phyloP scores from a whole-genome alignment of 805 yeast species.

The Hanseniaspora lindneri region DNA sequence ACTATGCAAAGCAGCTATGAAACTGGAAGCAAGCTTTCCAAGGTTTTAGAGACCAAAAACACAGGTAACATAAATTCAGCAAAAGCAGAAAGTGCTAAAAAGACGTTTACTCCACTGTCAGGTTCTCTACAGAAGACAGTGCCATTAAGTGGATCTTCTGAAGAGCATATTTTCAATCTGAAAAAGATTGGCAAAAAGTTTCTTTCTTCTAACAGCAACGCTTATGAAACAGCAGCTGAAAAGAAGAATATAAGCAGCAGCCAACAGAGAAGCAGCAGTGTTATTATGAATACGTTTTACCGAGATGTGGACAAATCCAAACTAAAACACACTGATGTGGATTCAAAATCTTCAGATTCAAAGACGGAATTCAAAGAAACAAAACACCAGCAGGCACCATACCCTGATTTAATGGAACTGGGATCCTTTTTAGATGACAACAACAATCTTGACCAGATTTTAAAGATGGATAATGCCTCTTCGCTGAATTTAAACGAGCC shows the following conservation, averaged over 20 bases:
- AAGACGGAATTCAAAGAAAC: not conserved
- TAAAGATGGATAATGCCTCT: not conserved
- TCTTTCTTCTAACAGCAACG: constrained; percentile 3
- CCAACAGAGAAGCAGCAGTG: not conserved
- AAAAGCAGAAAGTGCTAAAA: no score
- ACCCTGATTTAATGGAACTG: constrained; percentile 4
- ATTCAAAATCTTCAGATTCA: no score
- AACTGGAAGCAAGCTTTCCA: no score
- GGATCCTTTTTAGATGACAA: constrained; percentile 14
- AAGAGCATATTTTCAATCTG: constrained; percentile 8
- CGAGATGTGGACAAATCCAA: no score
- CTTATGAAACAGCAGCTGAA: not conserved
- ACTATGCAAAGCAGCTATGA: not conserved
- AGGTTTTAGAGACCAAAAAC: no score
- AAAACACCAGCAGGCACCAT: not conserved
- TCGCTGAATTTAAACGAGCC: not conserved
- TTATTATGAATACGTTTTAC: not conserved
- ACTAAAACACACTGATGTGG: no score
- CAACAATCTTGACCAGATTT: not conserved
- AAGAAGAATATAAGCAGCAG: not conserved
- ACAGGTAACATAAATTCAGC: no score
- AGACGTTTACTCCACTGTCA: no score
- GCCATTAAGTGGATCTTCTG: not conserved
- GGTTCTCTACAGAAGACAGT: not conserved
- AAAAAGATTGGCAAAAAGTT: constrained; percentile 7